Evolutionary conservation across 345 rosid genomes (phyloP), one percentile per base, ranked within the genome.

Genomic region (Citropsis articulata): DNA sequence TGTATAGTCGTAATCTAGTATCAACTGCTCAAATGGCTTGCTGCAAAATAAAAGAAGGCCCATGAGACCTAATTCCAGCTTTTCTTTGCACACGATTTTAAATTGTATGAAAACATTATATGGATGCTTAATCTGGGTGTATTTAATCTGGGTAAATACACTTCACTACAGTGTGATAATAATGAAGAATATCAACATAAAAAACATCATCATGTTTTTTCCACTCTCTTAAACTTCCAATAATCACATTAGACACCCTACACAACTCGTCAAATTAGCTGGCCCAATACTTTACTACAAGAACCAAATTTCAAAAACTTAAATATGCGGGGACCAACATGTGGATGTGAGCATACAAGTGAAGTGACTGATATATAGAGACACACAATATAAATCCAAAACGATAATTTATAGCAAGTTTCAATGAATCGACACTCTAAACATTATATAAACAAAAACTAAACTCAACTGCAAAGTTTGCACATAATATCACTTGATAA

Each of bases 1-100:
- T 33, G 99, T 96, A 81, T 96, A 96, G 81, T 96, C 99, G 86
- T 94, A 96, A 86, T 96, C 97, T 63, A 96, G 87, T 83, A 96
- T 91, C 87, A 96, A 97, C 88, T 92, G 91, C 83, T 96, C 85
- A 57, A 85, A 91, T 55, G 97, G 98, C 81, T 94, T 92, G 92
- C 98, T 94, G 92, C 87, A 88, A 83, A 83, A 68, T 71, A 80
- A 88, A 24, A 40, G 67, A 60, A 77, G 53, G 21, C 21, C 56
- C 36, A 76, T 69, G 9, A 56, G 66, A 35, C 55, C 7, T 14
- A 12, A 56, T n/a, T 73, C 24, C 13, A 59, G 33, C 36, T 57
- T 72, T 48, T n/a, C 64, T 72, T 71, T 42, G 6, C 22, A 57
- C 21, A 59, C 50, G 0, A 12, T 28, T 30, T 35, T 12, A 56